These are phyloP conservation scores for Vigna angularis DNA, from an alignment of 306 rosid genomes.

Conservation along the genomic window DNA sequence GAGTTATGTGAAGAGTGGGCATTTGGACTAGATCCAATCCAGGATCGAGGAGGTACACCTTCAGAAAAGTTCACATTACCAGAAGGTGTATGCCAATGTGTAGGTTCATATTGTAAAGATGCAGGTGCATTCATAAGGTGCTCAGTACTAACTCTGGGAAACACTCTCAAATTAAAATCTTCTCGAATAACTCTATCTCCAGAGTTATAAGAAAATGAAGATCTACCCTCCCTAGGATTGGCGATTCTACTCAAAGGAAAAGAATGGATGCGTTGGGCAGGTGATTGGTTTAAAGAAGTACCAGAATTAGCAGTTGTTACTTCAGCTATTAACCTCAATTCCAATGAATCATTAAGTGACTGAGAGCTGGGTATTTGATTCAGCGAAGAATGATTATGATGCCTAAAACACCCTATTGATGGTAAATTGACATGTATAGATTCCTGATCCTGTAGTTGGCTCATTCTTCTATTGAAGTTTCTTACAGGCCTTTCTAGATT, in stretches of 20 bases:
- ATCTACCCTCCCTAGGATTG: constrained; percentile 56
- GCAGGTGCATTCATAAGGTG: constrained; percentile 55
- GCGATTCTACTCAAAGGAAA: constrained; percentile 67
- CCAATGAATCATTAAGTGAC: constrained; percentile 56
- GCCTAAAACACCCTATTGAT: constrained; percentile 59
- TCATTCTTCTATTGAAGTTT: constrained; percentile 54
- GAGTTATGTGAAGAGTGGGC: constrained; percentile 55
- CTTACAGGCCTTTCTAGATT: constrained; percentile 43
- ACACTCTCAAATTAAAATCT: constrained; percentile 58
- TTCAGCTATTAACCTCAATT: constrained; percentile 68
- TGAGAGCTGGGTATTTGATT: constrained; percentile 50
- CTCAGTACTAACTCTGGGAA: constrained; percentile 55
- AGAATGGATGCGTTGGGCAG: constrained; percentile 49
- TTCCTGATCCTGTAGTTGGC: constrained; percentile 60
- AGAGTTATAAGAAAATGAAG: constrained; percentile 54
- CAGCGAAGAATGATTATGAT: constrained; percentile 47
- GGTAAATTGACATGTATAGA: constrained; percentile 60
- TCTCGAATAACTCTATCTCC: constrained; percentile 64
- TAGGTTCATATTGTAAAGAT: constrained; percentile 57
- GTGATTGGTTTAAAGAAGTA: constrained; percentile 60
- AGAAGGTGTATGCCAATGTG: constrained; percentile 60
- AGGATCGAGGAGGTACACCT: constrained; percentile 62
- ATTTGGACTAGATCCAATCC: constrained; percentile 68
- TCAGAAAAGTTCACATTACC: constrained; percentile 59
- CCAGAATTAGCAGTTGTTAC: constrained; percentile 58